Percentiles rank a stretch among this genome's conserved stretches.
Evolutionary conservation across 139 green algal species (phyloP).

Genomic region (Micractinium conductrix): DNA sequence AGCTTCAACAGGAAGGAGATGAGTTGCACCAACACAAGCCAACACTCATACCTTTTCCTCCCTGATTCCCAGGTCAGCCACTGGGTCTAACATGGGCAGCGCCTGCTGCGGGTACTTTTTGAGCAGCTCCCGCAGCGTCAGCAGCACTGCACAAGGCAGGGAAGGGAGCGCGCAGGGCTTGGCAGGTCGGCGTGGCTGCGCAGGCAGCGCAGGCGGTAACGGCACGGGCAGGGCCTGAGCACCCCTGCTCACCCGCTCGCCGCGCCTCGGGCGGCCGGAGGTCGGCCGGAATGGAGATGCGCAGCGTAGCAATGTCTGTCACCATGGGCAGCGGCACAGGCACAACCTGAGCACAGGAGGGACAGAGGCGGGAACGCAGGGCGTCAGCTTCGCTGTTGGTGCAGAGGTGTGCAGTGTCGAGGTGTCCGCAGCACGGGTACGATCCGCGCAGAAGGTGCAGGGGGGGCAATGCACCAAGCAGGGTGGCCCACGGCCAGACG

Average conservation of each 20-base stretch:
- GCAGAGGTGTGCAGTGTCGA: no score
- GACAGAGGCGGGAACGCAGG: neutral
- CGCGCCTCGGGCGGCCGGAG: slow-evolving; percentile 67
- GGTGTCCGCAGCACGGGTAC: no score
- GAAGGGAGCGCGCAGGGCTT: neutral
- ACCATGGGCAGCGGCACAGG: slow-evolving; percentile 79
- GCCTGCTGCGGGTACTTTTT: slow-evolving; percentile 43
- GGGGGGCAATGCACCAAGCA: no score
- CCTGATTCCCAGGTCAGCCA: slow-evolving; percentile 86
- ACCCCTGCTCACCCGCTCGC: slow-evolving; percentile 36
- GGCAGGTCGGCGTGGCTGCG: no score
- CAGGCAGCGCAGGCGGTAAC: neutral
- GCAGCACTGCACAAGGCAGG: slow-evolving; percentile 42
- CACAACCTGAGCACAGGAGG: slow-evolving; percentile 67
- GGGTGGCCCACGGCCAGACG: no score
- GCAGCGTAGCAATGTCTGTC: slow-evolving; percentile 66
- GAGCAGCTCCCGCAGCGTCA: slow-evolving; percentile 62
- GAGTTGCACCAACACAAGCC: no score
- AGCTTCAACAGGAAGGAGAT: no score
- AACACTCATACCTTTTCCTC: slow-evolving; percentile 34
- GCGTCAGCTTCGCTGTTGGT: no score
- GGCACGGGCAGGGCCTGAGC: neutral
- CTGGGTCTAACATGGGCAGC: slow-evolving; percentile 82
- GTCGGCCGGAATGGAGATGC: slow-evolving; percentile 84
- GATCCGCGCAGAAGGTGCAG: no score